A percentile compares a stretch with the other conserved stretches of the same genome.
Conservation (phyloP, 768 basidiomycete species). For the Tulasnella sp. region DNA sequence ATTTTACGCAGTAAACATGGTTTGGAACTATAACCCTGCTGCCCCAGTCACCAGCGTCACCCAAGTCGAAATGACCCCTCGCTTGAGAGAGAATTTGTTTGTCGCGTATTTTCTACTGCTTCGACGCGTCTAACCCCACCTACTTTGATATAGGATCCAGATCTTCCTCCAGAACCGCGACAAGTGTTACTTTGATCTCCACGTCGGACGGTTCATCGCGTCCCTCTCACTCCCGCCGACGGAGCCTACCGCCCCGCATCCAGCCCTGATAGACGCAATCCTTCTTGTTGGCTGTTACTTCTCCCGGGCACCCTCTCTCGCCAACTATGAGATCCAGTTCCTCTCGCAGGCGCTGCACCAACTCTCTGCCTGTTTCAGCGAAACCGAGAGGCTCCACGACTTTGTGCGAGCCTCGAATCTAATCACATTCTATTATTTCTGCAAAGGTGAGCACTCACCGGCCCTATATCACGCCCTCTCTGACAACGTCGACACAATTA, state of each 20-base stretch:
- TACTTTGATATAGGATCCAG: constrained; percentile 6
- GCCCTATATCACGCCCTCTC: background rate
- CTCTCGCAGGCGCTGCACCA: background rate
- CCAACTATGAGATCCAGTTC: background rate
- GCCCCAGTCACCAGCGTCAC: background rate
- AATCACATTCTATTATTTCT: constrained; percentile 13
- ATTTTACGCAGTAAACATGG: constrained; percentile 8
- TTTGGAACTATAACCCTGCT: background rate
- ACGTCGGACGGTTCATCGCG: constrained; percentile 8
- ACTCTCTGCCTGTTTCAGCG: background rate
- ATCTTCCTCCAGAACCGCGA: constrained; percentile 11
- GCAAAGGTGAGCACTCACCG: background rate
- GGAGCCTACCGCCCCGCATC: constrained; percentile 6
- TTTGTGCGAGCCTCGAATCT: constrained; percentile 9
- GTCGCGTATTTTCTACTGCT: background rate
- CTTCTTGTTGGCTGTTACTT: constrained; percentile 15
- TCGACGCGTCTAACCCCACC: background rate
- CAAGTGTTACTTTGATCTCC: constrained; percentile 14
- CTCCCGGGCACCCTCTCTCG: constrained; percentile 2
- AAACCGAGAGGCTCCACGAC: constrained; percentile 14
- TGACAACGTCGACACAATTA: background rate
- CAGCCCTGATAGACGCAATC: constrained; percentile 13
- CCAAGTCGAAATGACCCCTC: constrained; percentile 6
- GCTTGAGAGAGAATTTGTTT: background rate
- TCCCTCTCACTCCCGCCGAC: background rate